Evolutionary conservation across 352 stramenopile species (phyloP), one percentile per base, ranked within the genome.

Genomic region (Bremia lactucae): DNA sequence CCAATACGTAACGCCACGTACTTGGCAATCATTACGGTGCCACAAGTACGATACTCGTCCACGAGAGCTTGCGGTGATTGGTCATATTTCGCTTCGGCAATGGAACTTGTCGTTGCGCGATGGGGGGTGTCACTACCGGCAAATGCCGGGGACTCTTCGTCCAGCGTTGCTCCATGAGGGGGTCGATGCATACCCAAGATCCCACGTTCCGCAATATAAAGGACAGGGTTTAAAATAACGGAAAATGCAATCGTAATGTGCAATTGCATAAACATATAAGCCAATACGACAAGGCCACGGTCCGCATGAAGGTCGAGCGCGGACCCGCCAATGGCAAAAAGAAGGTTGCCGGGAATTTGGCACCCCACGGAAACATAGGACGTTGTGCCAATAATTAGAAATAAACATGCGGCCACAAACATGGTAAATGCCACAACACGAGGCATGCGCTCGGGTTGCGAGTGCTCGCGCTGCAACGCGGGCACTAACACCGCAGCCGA

Each of bases 191-290:
- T 75, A 34, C 68, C 68, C 31, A 81, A 39, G 48, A 81, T 48
- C 1, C 55, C 62, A 16, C 68, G 65, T 52, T 81, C 68, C 15
- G 59, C 59, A 28, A 81, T 74, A 49, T 78, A 76, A 11, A 81
- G 42, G 40, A 73, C 66, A 5, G 68, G 68, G 42, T 74, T 72
- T 29, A 81, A 34, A 43, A 81, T 77, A 16, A 78, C 63, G 15
- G 63, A 69, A 47, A 78, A 68, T 2, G 66, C 68, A 42, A 81
- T 78, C 33, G 64, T 72, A 46, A 81, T 72, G 49, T 81, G 68
- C 36, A 81, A 36, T 49, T 78, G 68, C 68, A 81, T 81, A 57
- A 72, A 78, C 47, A 72, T 51, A 38, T 69, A 82, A 6, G 62
- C 70, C 9, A 77, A 46, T 40, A 77, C 64, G 41, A 78, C 64